Evolutionary conservation across 2,329 filamentous ascomycete species (phyloP).

Genomic region (Fusarium poae): DNA sequence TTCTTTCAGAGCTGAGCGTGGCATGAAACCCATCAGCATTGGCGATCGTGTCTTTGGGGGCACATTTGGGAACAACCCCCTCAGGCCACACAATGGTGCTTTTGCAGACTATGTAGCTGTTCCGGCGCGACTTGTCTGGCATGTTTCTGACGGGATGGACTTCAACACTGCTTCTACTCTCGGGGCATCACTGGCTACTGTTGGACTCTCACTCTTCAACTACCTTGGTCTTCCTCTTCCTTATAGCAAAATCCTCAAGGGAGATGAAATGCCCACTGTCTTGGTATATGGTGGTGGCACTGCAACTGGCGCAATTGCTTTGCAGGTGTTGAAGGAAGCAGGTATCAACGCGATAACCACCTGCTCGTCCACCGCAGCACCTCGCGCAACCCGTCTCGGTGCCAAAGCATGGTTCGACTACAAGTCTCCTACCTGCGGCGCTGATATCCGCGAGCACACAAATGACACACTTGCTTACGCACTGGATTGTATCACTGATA

Average conservation of each 20-base stretch:
- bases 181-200: slow-evolving; percentile 2
- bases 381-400: neutral
- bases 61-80: neutral
- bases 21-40: neutral
- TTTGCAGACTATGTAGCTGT: slow-evolving; percentile 5
- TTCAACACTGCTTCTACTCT: neutral
- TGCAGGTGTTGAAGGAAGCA: slow-evolving; percentile 3
- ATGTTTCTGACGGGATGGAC: neutral
- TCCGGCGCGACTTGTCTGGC: slow-evolving; percentile 2
- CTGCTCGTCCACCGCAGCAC: slow-evolving; percentile 4
- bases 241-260: neutral
- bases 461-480: neutral
- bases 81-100: slow-evolving; percentile 2
- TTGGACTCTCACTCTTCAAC: neutral
- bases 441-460: slow-evolving; percentile 3
- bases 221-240: slow-evolving; percentile 2
- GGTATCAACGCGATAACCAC: slow-evolving; percentile 10
- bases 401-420: slow-evolving; percentile 9
- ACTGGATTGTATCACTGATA: neutral
- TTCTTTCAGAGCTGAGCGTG: neutral
- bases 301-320: slow-evolving; percentile 14
- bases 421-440: slow-evolving; percentile 4
- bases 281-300: slow-evolving; percentile 22
- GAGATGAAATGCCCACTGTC: slow-evolving; percentile 4
- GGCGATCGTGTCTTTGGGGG: slow-evolving; percentile 6